These are phyloP conservation scores for Neurospora sp. DNA, from an alignment of 495 filamentous ascomycete species.

Conservation along the genomic window DNA sequence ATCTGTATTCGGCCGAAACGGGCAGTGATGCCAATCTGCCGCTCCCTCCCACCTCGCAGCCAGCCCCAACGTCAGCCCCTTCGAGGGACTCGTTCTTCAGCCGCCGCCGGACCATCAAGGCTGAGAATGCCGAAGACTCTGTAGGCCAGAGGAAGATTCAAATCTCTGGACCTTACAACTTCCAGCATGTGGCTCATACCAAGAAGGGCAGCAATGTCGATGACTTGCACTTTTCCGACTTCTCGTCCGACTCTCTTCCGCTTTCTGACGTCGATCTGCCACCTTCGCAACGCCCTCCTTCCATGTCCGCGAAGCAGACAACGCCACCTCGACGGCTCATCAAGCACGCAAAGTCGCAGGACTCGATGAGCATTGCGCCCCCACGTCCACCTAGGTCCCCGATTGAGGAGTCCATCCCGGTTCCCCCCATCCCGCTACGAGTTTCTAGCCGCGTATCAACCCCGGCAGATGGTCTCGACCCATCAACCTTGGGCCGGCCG, in stretches of 20 bases:
- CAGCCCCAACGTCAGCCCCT: conserved; percentile 9
- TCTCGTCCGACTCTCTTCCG: conserved; percentile 43
- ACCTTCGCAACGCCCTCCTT: conserved; percentile 10
- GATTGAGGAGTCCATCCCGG: conserved; percentile 21
- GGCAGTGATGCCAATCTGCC: conserved; percentile 16
- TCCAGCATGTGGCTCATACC: conserved; percentile 78
- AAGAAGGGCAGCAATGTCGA: conserved; percentile 54
- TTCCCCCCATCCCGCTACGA: conserved; percentile 28
- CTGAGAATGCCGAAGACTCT: conserved; percentile 18
- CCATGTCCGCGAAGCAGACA: conserved; percentile 12
- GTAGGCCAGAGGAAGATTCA: conserved; percentile 26
- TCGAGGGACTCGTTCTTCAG: conserved; percentile 33
- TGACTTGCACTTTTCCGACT: conserved; percentile 54
- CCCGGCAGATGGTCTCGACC: conserved; percentile 32
- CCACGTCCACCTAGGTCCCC: conserved; percentile 40
- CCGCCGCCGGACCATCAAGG: conserved; percentile 27
- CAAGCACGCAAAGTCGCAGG: conserved; percentile 35
- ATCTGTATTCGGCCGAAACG: conserved; percentile 27
- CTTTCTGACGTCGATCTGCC: conserved; percentile 19
- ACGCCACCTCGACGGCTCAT: conserved; percentile 22
- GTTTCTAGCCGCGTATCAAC: conserved; percentile 39
- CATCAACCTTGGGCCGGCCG: conserved; percentile 25
- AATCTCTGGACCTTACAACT: conserved; percentile 81
- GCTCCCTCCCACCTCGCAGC: not conserved
- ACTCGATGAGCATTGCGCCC: conserved; percentile 34